Evolutionary conservation across 2,329 filamentous ascomycete genomes (phyloP).

Genomic region (Escovopsis weberi): DNA sequence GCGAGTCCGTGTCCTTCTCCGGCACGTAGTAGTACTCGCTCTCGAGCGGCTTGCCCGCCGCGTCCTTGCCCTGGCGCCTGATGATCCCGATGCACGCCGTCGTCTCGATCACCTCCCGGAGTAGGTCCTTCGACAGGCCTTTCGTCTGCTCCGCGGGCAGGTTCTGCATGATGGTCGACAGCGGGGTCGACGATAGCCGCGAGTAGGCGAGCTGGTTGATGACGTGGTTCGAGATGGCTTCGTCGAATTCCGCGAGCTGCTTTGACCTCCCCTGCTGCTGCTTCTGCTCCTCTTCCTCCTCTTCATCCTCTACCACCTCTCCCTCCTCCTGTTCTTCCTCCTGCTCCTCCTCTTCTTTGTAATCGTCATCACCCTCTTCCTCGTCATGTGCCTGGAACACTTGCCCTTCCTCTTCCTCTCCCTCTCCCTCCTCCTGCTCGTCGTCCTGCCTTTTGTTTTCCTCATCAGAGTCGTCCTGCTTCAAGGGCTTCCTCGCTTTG

Average conservation of each 20-base stretch:
- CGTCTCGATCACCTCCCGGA: constrained; percentile 58
- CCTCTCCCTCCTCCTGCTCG: constrained; percentile 1
- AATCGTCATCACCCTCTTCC: constrained; percentile 1
- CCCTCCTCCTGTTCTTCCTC: too few relatives aligned
- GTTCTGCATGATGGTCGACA: constrained; percentile 79
- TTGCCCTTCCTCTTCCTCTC: constrained; percentile 3
- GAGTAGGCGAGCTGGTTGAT: constrained; percentile 94
- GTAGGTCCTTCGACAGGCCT: constrained; percentile 43
- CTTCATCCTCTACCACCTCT: too few relatives aligned
- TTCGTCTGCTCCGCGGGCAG: constrained; percentile 50
- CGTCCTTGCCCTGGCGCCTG: constrained; percentile 81
- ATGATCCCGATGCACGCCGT: constrained; percentile 80
- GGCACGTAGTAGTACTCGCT: constrained; percentile 96
- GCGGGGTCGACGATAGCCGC: constrained; percentile 75
- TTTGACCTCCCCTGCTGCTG: not conserved
- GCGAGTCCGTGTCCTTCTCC: constrained; percentile 67
- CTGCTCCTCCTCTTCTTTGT: not conserved
- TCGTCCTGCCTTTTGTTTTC: constrained; percentile 1
- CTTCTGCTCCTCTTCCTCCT: too few relatives aligned
- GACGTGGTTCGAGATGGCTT: constrained; percentile 61
- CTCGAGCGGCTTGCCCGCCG: constrained; percentile 82
- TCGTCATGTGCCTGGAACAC: not conserved
- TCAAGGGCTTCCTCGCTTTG: not conserved
- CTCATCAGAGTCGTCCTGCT: not conserved
- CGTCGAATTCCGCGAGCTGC: constrained; percentile 18